A percentile compares a stretch with the other conserved stretches of the same genome.
Conservation (phyloP, 495 filamentous ascomycete species). For the Neurospora sp. region DNA sequence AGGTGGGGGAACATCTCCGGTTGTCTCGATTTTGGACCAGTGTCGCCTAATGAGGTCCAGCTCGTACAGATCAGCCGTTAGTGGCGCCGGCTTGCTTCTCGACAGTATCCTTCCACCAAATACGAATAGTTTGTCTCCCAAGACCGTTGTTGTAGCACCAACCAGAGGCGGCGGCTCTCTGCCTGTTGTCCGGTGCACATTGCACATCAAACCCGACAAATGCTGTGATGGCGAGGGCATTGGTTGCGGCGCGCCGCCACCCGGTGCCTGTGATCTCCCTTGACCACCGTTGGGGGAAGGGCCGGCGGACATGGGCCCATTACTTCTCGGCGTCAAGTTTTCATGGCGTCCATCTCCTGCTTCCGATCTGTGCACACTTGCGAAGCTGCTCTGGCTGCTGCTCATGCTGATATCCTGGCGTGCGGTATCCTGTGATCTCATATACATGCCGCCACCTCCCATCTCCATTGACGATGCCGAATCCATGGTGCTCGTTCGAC, state of each 20-base stretch:
- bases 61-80: conserved; percentile 87
- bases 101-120: conserved; percentile 89
- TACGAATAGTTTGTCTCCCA: conserved; percentile 91
- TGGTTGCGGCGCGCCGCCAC: conserved; percentile 38
- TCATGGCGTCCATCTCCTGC: conserved; percentile 36
- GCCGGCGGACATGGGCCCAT: conserved; percentile 41
- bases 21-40: conserved; percentile 80
- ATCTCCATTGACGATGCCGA: conserved; percentile 41
- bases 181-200: conserved; percentile 83
- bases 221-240: conserved; percentile 41
- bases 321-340: conserved; percentile 39
- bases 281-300: conserved; percentile 30
- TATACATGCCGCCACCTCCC: conserved; percentile 16
- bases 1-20: conserved; percentile 77
- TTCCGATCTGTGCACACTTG: conserved; percentile 26
- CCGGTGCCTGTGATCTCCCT: conserved; percentile 31
- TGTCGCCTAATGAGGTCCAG: conserved; percentile 83
- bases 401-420: conserved; percentile 27
- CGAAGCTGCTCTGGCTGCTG: conserved; percentile 48
- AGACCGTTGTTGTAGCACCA: conserved; percentile 86
- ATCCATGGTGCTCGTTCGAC: conserved; percentile 50
- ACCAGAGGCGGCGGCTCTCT: conserved; percentile 84
- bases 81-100: conserved; percentile 59
- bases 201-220: conserved; percentile 82
- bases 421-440: conserved; percentile 11